Conservation (phyloP, 495 filamentous ascomycete genomes). For the Penicillium coffeae region DNA sequence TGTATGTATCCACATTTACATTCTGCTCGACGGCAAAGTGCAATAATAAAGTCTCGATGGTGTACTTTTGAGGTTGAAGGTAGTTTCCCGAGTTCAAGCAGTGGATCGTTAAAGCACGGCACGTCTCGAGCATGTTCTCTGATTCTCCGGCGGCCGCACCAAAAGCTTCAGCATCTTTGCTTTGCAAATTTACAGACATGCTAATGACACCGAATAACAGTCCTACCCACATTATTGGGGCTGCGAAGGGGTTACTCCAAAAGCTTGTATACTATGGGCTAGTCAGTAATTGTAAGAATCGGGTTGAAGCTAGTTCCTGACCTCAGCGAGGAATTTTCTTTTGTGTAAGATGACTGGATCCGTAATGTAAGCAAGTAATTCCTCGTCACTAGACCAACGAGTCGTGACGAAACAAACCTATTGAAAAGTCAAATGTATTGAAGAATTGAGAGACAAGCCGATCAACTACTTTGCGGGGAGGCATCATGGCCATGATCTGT, state of each 20-base stretch:
- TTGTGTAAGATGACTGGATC: too few relatives aligned
- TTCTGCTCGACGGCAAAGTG: slow-evolving; percentile 37
- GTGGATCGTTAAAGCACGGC: slow-evolving; percentile 23
- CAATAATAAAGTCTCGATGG: slow-evolving; percentile 47
- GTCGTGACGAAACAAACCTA: slow-evolving; percentile 2
- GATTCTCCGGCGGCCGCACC: too few relatives aligned
- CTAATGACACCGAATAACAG: slow-evolving; percentile 22
- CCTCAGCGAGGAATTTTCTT: too few relatives aligned
- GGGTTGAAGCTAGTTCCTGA: too few relatives aligned
- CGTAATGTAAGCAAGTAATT: not conserved
- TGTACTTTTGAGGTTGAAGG: slow-evolving; percentile 38
- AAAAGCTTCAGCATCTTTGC: not conserved
- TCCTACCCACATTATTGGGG: slow-evolving; percentile 38
- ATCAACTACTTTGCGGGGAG: not conserved
- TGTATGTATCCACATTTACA: slow-evolving; percentile 35
- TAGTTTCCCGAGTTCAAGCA: slow-evolving; percentile 45
- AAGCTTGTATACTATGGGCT: slow-evolving; percentile 49
- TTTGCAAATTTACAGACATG: too few relatives aligned
- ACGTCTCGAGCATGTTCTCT: not conserved
- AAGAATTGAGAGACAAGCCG: not conserved
- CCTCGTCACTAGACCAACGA: slow-evolving; percentile 21
- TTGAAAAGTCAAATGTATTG: not conserved
- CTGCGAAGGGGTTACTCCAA: slow-evolving; percentile 34
- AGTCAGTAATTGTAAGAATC: too few relatives aligned
- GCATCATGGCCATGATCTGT: not conserved